Percentiles rank a stretch among this genome's conserved stretches.
Evolutionary conservation across 2,329 filamentous ascomycete genomes (phyloP).

Genomic region (Lecanosticta acicola): DNA sequence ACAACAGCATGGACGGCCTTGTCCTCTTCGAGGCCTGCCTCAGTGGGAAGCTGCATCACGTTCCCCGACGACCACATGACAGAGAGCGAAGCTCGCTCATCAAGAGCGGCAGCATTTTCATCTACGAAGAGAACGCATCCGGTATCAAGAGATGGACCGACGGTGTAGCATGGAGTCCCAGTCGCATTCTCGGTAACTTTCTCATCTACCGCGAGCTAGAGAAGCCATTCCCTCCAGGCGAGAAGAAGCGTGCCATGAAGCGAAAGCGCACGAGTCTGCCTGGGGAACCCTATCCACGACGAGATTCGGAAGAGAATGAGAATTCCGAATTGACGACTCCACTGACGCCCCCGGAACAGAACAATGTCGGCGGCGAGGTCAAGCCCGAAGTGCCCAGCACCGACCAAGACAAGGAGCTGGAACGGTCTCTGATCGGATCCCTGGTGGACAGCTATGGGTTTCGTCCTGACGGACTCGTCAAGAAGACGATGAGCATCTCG

Average conservation of each 20-base stretch:
- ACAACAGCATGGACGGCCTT: conserved; percentile 59
- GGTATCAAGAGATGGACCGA: conserved; percentile 95
- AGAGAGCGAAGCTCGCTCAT: conserved; percentile 73
- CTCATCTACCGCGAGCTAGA: conserved; percentile 79
- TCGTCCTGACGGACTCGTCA: conserved; percentile 74
- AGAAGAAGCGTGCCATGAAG: conserved; percentile 80
- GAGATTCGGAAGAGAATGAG: conserved; percentile 31
- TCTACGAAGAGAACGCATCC: conserved; percentile 85
- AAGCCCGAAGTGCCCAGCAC: conserved; percentile 27
- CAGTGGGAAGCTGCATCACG: conserved; percentile 63
- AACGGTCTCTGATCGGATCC: conserved; percentile 67
- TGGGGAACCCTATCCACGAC: conserved; percentile 48
- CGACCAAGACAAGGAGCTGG: conserved; percentile 42
- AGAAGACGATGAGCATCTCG: conserved; percentile 85
- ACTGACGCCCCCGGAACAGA: conserved; percentile 30
- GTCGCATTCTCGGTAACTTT: conserved; percentile 77
- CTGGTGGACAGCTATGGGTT: conserved; percentile 87
- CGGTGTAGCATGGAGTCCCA: conserved; percentile 85
- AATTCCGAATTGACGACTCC: conserved; percentile 25
- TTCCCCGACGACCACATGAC: conserved; percentile 79
- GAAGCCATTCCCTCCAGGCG: conserved; percentile 69
- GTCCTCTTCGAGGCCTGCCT: conserved; percentile 76
- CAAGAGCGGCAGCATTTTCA: conserved; percentile 77
- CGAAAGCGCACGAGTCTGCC: conserved; percentile 52
- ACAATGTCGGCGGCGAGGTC: conserved; percentile 21